A percentile compares a stretch with the other conserved stretches of the same genome.
Evolutionary conservation across 1,284 basidiomycete species (phyloP).

Genomic region (Thecaphora frezii): DNA sequence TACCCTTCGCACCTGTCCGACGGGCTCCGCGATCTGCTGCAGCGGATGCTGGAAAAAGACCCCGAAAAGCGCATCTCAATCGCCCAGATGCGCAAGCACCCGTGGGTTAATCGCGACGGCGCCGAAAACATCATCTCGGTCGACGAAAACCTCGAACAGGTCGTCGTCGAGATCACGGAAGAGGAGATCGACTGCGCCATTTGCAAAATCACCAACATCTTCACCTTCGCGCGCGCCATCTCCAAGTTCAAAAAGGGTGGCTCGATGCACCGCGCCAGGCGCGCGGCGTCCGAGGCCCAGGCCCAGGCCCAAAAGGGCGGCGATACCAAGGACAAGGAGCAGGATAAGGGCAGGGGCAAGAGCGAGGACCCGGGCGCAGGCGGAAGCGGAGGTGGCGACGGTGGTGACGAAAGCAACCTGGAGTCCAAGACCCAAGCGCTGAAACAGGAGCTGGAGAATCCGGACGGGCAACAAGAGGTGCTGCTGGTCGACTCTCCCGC

Average conservation of each 20-base stretch:
- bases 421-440: not conserved
- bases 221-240: constrained; percentile 55
- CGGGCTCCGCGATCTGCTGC: constrained; percentile 36
- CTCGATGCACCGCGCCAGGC: constrained; percentile 13
- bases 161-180: constrained; percentile 53
- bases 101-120: constrained; percentile 43
- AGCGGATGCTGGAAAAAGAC: constrained; percentile 48
- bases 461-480: not conserved
- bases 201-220: constrained; percentile 53
- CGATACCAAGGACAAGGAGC: constrained; percentile 2
- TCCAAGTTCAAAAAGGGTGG: constrained; percentile 51
- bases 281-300: constrained; percentile 14
- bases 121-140: constrained; percentile 26
- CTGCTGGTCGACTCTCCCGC: not conserved
- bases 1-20: constrained; percentile 41
- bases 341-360: not conserved
- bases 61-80: constrained; percentile 44
- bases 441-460: not conserved
- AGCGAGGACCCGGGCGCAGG: not conserved
- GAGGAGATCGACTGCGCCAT: constrained; percentile 56
- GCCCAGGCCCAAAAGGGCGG: constrained; percentile 3
- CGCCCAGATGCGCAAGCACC: constrained; percentile 40
- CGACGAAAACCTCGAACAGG: constrained; percentile 38
- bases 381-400: too few relatives aligned
- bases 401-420: not conserved